phyloP scores from a whole-genome alignment of 2,329 filamentous ascomycete species.

The Phaeosphaeriaceae sp. region DNA sequence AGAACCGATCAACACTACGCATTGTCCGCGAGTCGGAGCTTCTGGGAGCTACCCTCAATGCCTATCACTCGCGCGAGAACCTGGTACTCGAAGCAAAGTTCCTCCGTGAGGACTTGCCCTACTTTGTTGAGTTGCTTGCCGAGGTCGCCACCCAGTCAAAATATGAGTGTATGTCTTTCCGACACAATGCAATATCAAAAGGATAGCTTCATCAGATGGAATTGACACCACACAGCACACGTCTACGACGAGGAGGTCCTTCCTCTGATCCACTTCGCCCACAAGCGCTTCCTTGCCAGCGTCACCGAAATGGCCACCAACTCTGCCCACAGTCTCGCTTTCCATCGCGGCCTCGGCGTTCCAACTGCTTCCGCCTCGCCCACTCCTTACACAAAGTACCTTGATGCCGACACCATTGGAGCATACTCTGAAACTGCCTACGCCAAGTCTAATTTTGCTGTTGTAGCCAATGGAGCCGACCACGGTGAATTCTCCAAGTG shows the following conservation, averaged over 20 bases:
- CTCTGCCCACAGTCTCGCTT: constrained; percentile 83
- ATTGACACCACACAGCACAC: constrained; percentile 65
- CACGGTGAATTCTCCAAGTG: constrained; percentile 81
- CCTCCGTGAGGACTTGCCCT: constrained; percentile 92
- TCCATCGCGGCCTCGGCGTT: constrained; percentile 89
- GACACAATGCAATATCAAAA: no score
- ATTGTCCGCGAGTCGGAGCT: constrained; percentile 96
- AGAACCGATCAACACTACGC: constrained; percentile 85
- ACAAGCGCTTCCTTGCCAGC: constrained; percentile 71
- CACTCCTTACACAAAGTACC: constrained; percentile 77
- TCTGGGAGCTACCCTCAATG: constrained; percentile 84
- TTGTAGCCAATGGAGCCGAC: constrained; percentile 87
- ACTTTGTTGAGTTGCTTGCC: constrained; percentile 93
- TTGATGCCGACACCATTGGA: constrained; percentile 76
- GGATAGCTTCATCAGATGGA: constrained; percentile 3
- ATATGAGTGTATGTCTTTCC: constrained; percentile 67
- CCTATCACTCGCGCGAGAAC: constrained; percentile 92
- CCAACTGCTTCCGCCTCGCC: constrained; percentile 75
- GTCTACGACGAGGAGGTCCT: constrained; percentile 90
- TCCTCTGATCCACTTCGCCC: constrained; percentile 75
- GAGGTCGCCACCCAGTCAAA: constrained; percentile 90
- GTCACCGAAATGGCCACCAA: constrained; percentile 78
- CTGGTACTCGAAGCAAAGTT: constrained; percentile 93
- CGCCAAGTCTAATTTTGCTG: constrained; percentile 85
- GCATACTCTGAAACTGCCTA: constrained; percentile 81